Conservation (phyloP, 768 basidiomycete genomes). For the Lactarius akahatsu region DNA sequence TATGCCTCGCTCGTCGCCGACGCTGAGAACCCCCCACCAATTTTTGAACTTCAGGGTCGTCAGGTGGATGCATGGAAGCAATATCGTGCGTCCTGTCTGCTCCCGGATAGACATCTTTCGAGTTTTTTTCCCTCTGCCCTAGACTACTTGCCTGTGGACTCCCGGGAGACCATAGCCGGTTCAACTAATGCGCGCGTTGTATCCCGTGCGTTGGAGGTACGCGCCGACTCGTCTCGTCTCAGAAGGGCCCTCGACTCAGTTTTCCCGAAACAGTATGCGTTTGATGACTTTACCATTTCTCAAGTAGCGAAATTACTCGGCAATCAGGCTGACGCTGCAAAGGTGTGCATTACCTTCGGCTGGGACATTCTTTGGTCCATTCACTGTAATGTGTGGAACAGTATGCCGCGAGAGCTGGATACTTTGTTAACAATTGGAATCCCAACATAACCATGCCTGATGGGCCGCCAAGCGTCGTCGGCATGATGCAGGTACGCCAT, state of each 20-base stretch:
- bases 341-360: conserved; percentile 39
- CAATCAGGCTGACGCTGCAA: conserved; percentile 48
- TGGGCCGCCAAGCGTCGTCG: conserved; percentile 42
- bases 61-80: conserved; percentile 58
- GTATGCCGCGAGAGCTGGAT: conserved; percentile 55
- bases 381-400: conserved; percentile 28
- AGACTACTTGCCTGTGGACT: conserved; percentile 38
- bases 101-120: conserved; percentile 27
- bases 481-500: conserved; percentile 57
- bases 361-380: not conserved
- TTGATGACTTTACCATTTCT: conserved; percentile 62
- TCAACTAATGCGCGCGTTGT: conserved; percentile 55
- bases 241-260: not conserved
- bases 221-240: not conserved
- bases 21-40: conserved; percentile 54
- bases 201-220: conserved; percentile 59
- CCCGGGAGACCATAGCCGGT: conserved; percentile 46
- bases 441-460: conserved; percentile 53
- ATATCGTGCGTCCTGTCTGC: conserved; percentile 38
- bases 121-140: conserved; percentile 11
- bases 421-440: conserved; percentile 63
- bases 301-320: conserved; percentile 60
- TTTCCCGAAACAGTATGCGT: conserved; percentile 47
- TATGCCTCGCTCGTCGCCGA: conserved; percentile 60
- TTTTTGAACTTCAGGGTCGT: conserved; percentile 64